Evolutionary conservation across 768 basidiomycete genomes (phyloP).

Genomic region (Coprinopsis cinerea): DNA sequence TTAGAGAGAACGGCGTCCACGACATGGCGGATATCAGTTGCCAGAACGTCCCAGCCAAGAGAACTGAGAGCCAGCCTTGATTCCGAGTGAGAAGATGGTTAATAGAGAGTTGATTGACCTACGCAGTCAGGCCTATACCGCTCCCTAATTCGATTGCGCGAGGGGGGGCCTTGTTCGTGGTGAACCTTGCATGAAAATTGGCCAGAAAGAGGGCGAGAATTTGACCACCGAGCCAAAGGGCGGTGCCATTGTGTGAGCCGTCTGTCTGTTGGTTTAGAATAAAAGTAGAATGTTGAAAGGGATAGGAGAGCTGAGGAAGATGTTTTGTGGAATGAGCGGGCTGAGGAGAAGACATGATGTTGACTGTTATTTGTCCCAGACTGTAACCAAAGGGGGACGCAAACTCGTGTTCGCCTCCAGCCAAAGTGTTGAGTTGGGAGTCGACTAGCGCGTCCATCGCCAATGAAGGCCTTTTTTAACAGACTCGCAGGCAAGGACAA

Average conservation of each 20-base stretch:
- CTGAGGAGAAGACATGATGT: conserved; percentile 24
- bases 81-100: conserved; percentile 8
- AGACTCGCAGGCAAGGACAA: conserved; percentile 68
- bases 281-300: conserved; percentile 34
- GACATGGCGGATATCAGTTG: conserved; percentile 68
- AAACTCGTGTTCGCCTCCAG: conserved; percentile 23
- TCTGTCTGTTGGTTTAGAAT: conserved; percentile 52
- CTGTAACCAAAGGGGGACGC: too few species aligned
- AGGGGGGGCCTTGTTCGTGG: conserved; percentile 18
- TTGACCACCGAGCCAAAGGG: conserved; percentile 82
- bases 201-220: conserved; percentile 61
- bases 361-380: conserved; percentile 25
- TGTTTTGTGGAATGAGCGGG: conserved; percentile 69
- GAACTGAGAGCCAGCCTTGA: conserved; percentile 56
- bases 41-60: conserved; percentile 70
- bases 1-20: conserved; percentile 52
- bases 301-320: conserved; percentile 38
- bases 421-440: conserved; percentile 8
- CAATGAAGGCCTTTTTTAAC: conserved; percentile 82
- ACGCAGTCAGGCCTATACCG: conserved; percentile 78
- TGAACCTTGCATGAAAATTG: conserved; percentile 25
- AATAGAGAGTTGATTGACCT: conserved; percentile 12
- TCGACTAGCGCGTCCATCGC: conserved; percentile 15
- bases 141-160: conserved; percentile 74
- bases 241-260: conserved; percentile 69